These are phyloP conservation scores for Cercospora berteroae DNA, from an alignment of 2,329 filamentous ascomycete species.

Conservation along the genomic window DNA sequence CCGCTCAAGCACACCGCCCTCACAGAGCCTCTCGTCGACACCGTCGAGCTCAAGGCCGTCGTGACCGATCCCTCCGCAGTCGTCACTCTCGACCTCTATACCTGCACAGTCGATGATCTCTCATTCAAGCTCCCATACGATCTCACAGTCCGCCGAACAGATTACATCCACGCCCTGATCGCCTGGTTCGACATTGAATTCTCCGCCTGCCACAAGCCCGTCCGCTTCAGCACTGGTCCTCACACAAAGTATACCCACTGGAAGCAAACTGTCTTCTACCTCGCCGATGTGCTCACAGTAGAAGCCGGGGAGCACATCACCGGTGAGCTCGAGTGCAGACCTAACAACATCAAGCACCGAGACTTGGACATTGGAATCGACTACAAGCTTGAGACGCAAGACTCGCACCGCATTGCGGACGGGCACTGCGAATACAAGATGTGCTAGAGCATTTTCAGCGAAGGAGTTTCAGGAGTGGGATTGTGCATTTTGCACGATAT, in stretches of 20 bases:
- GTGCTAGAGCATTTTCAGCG: constrained; percentile 38
- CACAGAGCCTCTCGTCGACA: constrained; percentile 94
- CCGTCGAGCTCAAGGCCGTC: constrained; percentile 93
- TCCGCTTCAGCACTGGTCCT: constrained; percentile 93
- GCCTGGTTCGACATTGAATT: constrained; percentile 99
- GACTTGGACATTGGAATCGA: constrained; percentile 88
- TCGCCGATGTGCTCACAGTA: constrained; percentile 88
- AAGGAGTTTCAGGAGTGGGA: constrained; percentile 18
- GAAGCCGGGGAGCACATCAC: constrained; percentile 78
- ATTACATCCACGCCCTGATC: constrained; percentile 94
- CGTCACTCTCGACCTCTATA: constrained; percentile 90
- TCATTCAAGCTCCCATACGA: constrained; percentile 78
- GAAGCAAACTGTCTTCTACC: constrained; percentile 99
- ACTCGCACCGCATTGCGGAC: constrained; percentile 65
- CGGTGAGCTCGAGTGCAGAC: constrained; percentile 74
- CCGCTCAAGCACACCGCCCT: constrained; percentile 92
- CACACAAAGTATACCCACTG: constrained; percentile 99
- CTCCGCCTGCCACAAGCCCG: constrained; percentile 95
- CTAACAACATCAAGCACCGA: constrained; percentile 89
- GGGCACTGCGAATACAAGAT: constrained; percentile 79
- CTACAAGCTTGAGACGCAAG: constrained; percentile 76
- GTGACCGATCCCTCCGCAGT: constrained; percentile 86
- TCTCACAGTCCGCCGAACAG: constrained; percentile 75
- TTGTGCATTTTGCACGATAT: constrained; percentile 5
- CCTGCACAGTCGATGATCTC: constrained; percentile 80